phyloP scores from a whole-genome alignment of 2,329 filamentous ascomycete genomes.

The Corinectria fuckeliana region DNA sequence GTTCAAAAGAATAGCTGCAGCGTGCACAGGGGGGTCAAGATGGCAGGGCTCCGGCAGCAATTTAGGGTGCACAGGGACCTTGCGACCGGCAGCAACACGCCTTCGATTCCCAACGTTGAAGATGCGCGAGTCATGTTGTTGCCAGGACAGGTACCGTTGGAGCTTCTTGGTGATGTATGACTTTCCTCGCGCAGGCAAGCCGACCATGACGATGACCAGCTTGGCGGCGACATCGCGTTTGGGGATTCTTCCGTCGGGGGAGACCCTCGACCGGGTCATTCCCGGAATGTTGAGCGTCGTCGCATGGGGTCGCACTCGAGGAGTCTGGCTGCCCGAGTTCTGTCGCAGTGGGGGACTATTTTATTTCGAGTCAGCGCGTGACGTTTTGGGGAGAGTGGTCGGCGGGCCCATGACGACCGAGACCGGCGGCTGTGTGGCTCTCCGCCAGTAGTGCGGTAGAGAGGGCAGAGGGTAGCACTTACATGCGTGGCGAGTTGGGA shows the following conservation, averaged over 20 bases:
- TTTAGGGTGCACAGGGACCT: constrained; percentile 44
- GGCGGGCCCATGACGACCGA: constrained; percentile 32
- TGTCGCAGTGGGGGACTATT: constrained; percentile 71
- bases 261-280: constrained; percentile 93
- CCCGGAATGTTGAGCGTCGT: constrained; percentile 97
- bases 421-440: constrained; percentile 28
- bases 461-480: constrained; percentile 41
- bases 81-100: constrained; percentile 74
- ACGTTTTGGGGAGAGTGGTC: constrained; percentile 22
- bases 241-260: constrained; percentile 92
- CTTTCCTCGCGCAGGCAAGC: constrained; percentile 91
- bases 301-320: constrained; percentile 79
- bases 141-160: constrained; percentile 93
- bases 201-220: constrained; percentile 98
- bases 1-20: constrained; percentile 65
- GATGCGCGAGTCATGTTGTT: constrained; percentile 93
- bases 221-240: constrained; percentile 95
- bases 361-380: constrained; percentile 28
- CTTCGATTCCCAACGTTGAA: constrained; percentile 97
- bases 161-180: constrained; percentile 99
- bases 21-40: constrained; percentile 56
- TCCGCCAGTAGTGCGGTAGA: constrained; percentile 20
- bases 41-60: constrained; percentile 44
- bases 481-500: constrained; percentile 65
- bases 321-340: constrained; percentile 79